phyloP scores from a whole-genome alignment of 208 protist species.

The Novymonas esmeraldas region DNA sequence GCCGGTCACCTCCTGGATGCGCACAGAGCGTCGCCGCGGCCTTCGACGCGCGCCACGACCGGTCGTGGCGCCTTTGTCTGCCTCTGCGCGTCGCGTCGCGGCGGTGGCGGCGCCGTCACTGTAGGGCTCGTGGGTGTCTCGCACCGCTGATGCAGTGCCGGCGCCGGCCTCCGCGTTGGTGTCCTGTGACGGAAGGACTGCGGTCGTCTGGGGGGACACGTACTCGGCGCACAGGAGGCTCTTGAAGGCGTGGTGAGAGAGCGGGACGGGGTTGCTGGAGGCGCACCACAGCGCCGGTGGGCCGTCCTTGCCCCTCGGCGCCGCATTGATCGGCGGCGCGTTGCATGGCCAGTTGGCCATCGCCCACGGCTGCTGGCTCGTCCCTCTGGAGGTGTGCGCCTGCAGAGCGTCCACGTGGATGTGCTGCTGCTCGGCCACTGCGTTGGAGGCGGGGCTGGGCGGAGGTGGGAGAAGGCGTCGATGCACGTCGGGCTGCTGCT shows the following conservation, averaged over 20 bases:
- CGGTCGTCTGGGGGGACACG: slow-evolving; percentile 21
- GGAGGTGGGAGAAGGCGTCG: slow-evolving; percentile 23
- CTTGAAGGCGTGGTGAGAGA: slow-evolving; percentile 63
- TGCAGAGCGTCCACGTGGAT: slow-evolving; percentile 21
- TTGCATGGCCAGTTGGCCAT: slow-evolving; percentile 20
- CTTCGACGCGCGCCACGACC: slow-evolving; percentile 1
- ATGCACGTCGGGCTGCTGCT: background rate
- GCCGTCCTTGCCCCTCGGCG: slow-evolving; percentile 13
- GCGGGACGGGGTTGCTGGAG: slow-evolving; percentile 24
- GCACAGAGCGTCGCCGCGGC: slow-evolving; percentile 11
- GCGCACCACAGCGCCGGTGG: slow-evolving; percentile 28
- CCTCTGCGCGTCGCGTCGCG: background rate
- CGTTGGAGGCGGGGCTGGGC: slow-evolving; percentile 18
- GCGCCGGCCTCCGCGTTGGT: background rate
- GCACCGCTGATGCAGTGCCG: background rate
- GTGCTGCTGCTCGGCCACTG: slow-evolving; percentile 3
- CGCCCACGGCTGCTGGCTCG: slow-evolving; percentile 21
- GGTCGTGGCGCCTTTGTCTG: too few species aligned
- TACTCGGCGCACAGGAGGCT: slow-evolving; percentile 66
- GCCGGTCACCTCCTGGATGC: slow-evolving; percentile 6
- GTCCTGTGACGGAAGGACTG: background rate
- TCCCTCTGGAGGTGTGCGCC: slow-evolving; percentile 2
- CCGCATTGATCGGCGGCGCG: background rate
- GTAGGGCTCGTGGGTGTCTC: slow-evolving; percentile 22
- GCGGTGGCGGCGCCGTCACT: background rate